Evolutionary conservation across 345 rosid species (phyloP).

Genomic region (Boechera retrofracta): DNA sequence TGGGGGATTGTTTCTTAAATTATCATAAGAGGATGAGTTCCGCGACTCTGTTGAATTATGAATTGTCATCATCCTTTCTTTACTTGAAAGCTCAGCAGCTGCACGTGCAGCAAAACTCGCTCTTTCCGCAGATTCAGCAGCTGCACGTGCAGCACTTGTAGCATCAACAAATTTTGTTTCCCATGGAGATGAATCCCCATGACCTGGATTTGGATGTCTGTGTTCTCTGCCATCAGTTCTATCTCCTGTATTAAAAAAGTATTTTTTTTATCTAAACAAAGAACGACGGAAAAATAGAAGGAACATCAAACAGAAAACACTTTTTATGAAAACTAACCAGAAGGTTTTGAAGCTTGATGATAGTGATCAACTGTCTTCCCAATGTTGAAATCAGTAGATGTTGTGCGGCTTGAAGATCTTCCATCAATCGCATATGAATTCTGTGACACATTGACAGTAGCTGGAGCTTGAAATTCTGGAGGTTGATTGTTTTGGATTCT

Average conservation of each 20-base stretch:
- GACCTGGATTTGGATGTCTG: constrained; percentile 51
- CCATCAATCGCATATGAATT: constrained; percentile 44
- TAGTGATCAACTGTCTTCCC: constrained; percentile 16
- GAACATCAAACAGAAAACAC: background rate
- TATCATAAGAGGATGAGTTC: constrained; percentile 41
- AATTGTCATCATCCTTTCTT: constrained; percentile 47
- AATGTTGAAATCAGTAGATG: constrained; percentile 38
- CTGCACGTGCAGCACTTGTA: constrained; percentile 87
- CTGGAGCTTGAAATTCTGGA: constrained; percentile 46
- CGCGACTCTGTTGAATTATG: constrained; percentile 53
- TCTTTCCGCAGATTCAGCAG: constrained; percentile 97
- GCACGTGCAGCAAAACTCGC: constrained; percentile 97
- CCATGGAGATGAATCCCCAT: constrained; percentile 51
- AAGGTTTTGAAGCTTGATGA: constrained; percentile 46
- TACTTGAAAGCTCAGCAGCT: constrained; percentile 90
- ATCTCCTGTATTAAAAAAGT: constrained; percentile 48
- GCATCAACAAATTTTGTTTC: constrained; percentile 84
- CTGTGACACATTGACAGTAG: constrained; percentile 33
- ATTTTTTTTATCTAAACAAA: background rate
- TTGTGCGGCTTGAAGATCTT: constrained; percentile 48
- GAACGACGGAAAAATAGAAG: background rate
- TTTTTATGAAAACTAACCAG: constrained; percentile 44
- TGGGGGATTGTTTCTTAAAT: constrained; percentile 35
- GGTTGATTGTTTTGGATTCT: constrained; percentile 48
- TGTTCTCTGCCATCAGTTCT: constrained; percentile 48